These are phyloP conservation scores for Colletotrichum camelliae DNA, from an alignment of 2,329 filamentous ascomycete genomes.

Conservation along the genomic window DNA sequence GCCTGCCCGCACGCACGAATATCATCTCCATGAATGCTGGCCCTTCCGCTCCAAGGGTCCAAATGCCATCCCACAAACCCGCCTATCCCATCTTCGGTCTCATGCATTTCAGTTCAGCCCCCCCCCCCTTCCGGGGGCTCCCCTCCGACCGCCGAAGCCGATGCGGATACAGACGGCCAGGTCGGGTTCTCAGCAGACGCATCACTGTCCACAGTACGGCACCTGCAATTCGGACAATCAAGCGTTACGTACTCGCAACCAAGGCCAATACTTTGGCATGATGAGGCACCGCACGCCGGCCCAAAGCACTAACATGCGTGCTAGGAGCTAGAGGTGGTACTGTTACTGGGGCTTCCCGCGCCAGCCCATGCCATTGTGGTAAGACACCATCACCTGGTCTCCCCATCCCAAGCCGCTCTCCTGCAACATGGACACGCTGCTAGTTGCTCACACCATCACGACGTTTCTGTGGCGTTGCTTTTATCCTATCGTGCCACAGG, in stretches of 20 bases:
- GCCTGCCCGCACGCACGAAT: background rate
- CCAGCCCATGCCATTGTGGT: conserved; percentile 1
- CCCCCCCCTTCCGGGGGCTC: background rate
- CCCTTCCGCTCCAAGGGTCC: background rate
- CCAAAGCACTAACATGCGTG: background rate
- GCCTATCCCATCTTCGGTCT: conserved; percentile 10
- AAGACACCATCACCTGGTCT: conserved; percentile 20
- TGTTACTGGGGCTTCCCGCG: conserved; percentile 1
- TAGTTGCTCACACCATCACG: background rate
- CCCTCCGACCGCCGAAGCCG: background rate
- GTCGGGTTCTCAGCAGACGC: background rate
- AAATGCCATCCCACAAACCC: conserved; percentile 12
- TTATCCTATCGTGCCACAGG: conserved; percentile 1
- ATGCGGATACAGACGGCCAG: background rate
- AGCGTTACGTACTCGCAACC: background rate
- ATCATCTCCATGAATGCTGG: background rate
- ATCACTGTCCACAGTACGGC: background rate
- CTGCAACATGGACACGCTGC: background rate
- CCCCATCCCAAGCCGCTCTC: background rate
- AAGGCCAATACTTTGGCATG: background rate
- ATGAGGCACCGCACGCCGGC: background rate
- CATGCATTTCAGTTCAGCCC: background rate
- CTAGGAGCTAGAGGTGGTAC: background rate
- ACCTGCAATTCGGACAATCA: background rate
- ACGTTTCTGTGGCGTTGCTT: background rate